Percentiles rank a stretch among this genome's conserved stretches.
These are phyloP conservation scores for Boechera divaricarpa DNA, from an alignment of 345 rosid genomes.

Conservation along the genomic window DNA sequence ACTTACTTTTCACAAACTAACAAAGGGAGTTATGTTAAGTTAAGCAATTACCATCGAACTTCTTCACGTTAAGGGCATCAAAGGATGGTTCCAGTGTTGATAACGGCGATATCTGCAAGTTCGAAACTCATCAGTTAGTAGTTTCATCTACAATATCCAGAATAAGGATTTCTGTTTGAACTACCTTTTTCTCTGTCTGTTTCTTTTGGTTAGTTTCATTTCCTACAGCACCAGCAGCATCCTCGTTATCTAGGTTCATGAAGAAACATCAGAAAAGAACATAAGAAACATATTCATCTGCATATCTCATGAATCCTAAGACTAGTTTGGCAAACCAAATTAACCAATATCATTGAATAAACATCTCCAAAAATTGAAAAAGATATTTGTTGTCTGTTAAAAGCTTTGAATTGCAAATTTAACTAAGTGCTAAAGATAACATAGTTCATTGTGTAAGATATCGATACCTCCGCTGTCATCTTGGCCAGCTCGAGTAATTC, in stretches of 20 bases:
- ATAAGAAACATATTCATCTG: constrained; percentile 23
- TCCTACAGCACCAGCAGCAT: constrained; percentile 48
- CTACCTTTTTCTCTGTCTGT: constrained; percentile 73
- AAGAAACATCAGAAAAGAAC: constrained; percentile 29
- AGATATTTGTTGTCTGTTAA: neutral
- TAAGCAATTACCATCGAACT: constrained; percentile 72
- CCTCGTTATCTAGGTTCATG: constrained; percentile 57
- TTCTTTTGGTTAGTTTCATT: constrained; percentile 64
- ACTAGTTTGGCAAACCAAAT: constrained; percentile 5
- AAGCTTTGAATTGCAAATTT: neutral
- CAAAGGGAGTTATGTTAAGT: constrained; percentile 32
- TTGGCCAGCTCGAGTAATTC: constrained; percentile 83
- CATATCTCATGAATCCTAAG: neutral
- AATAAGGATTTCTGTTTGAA: constrained; percentile 18
- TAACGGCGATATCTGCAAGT: constrained; percentile 82
- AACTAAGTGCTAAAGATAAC: constrained; percentile 7
- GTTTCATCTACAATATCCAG: neutral
- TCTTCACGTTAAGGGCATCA: constrained; percentile 85
- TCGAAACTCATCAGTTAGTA: constrained; percentile 39
- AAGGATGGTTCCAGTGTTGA: constrained; percentile 85
- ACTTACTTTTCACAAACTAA: constrained; percentile 29
- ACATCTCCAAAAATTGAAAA: constrained; percentile 14
- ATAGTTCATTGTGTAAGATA: constrained; percentile 19
- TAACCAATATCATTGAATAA: neutral
- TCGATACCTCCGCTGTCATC: constrained; percentile 67